Conservation (phyloP, 352 stramenopile species). For the Globisporangium camurandrum region DNA sequence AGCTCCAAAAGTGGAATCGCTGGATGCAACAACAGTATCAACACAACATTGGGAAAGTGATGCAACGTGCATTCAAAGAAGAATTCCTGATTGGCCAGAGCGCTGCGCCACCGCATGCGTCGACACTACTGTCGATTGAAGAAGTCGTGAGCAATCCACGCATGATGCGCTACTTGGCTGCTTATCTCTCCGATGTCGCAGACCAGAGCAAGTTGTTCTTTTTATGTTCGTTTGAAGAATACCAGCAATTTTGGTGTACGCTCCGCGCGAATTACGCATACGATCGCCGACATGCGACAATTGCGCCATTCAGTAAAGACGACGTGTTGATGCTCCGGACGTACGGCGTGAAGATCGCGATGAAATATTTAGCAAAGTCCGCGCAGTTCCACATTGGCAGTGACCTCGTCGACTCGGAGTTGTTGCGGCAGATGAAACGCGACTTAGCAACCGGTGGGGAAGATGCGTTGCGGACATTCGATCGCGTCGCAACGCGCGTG, state of each 20-base stretch:
- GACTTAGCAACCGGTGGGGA: conserved; percentile 71
- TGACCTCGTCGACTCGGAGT: conserved; percentile 47
- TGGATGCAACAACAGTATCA: conserved; percentile 73
- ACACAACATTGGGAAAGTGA: conserved; percentile 61
- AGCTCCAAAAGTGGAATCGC: conserved; percentile 81
- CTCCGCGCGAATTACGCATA: conserved; percentile 54
- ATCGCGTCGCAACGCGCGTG: conserved; percentile 63
- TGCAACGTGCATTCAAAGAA: conserved; percentile 58
- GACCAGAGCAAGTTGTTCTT: conserved; percentile 81
- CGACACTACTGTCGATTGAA: conserved; percentile 60
- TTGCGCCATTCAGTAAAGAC: conserved; percentile 68
- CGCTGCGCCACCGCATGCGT: conserved; percentile 24
- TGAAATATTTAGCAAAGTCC: conserved; percentile 75
- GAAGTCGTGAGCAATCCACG: conserved; percentile 71
- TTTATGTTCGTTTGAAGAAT: conserved; percentile 69
- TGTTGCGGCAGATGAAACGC: conserved; percentile 65
- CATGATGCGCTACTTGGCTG: conserved; percentile 78
- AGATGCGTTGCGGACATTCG: conserved; percentile 75
- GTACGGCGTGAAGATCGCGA: conserved; percentile 82
- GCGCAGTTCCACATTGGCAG: conserved; percentile 76
- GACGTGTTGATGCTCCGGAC: conserved; percentile 77
- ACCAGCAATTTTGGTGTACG: conserved; percentile 66
- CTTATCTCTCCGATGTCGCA: conserved; percentile 39
- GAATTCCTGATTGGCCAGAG: conserved; percentile 32
- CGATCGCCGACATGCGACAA: conserved; percentile 5